Percentiles rank a stretch among this genome's conserved stretches.
Evolutionary conservation across 225 moss, liverwort and hornwort genomes (phyloP).

Genomic region (Bryoerythrophyllum caledonicum): DNA sequence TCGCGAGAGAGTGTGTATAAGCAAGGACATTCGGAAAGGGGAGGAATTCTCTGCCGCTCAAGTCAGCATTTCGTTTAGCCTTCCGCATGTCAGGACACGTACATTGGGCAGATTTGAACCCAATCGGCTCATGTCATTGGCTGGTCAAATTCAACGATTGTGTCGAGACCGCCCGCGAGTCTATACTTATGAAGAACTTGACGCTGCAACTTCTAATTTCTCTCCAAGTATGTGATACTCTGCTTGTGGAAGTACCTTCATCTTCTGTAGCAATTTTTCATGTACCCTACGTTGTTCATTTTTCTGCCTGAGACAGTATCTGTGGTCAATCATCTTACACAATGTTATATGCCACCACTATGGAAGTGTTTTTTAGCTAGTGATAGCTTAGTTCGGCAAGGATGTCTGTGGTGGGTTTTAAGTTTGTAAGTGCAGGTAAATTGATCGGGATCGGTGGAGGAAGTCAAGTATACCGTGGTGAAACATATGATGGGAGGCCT

Average conservation of each 20-base stretch:
- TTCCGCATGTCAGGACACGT: slow-evolving; percentile 48
- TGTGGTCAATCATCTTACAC: slow-evolving; percentile 1
- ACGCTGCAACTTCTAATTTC: slow-evolving; percentile 53
- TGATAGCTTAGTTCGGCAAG: neutral
- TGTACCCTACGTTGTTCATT: slow-evolving; percentile 10
- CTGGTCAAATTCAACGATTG: slow-evolving; percentile 43
- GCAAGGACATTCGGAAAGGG: slow-evolving; percentile 39
- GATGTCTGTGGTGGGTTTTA: slow-evolving; percentile 3
- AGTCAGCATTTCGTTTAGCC: slow-evolving; percentile 58
- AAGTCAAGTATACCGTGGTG: slow-evolving; percentile 60
- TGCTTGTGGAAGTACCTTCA: neutral
- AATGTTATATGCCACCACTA: neutral
- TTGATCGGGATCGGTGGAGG: slow-evolving; percentile 66
- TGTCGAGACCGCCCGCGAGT: slow-evolving; percentile 50
- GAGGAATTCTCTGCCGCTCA: slow-evolving; percentile 41
- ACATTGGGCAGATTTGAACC: slow-evolving; percentile 39
- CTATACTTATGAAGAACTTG: slow-evolving; percentile 51
- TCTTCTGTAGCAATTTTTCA: slow-evolving; percentile 5
- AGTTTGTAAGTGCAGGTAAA: slow-evolving; percentile 43
- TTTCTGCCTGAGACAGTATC: neutral
- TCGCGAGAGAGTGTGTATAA: slow-evolving; percentile 29
- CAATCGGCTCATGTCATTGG: slow-evolving; percentile 41
- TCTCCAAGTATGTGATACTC: slow-evolving; percentile 51
- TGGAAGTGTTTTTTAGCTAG: neutral
- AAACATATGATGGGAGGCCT: slow-evolving; percentile 43